Base-by-base conservation (phyloP, 73 alveolate genomes). In the Tetrahymena thermophila region DNA sequence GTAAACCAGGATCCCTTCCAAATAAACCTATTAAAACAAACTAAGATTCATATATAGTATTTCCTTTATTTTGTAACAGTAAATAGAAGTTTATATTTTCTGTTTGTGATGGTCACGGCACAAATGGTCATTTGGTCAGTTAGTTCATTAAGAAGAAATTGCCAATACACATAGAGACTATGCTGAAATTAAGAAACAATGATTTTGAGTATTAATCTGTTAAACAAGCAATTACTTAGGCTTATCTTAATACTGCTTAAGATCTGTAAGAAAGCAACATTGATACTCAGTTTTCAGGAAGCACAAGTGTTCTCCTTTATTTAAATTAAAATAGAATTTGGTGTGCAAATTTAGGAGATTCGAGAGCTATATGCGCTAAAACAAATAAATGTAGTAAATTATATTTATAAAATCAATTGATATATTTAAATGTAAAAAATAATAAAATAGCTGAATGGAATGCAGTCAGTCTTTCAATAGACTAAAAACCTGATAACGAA, bases 61-160 rank as follows among this genome's bases (percentile, higher is more conserved):
- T 40, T 44, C 95, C 93, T 55, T 83, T 84, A 89, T 85, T 95
- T 50, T 93, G 94, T 43, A 89, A 95, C 21, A 96, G 97, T 19
- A 96, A 96, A 57, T 97, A 97, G n/a, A 96, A 96, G 35, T 97
- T 97, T 98, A 84, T 97, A 44, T 93, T 98, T 55, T 99, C 99
- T 28, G 99, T 99, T 17, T 98, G 99, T 93, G 99, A 99, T 96
- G 99, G 99, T 37, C 99, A 98, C 95, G 99, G 99, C 4, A 96
- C 95, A 55, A 94, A 97, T 97, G 99, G 99, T 7, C 99, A 99
- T 96, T 95, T 97, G 84, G 98, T 99, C 34, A 96, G 99, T 57
- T 98, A 98, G 38, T 98, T 97, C 95, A 98, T 99, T 34, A 94
- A 97, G 94, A 96, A 98, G 93, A 94, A 85, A 35, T 96, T 98